Conservation (phyloP, 1,284 basidiomycete genomes). For the Chondrostereum purpureum region DNA sequence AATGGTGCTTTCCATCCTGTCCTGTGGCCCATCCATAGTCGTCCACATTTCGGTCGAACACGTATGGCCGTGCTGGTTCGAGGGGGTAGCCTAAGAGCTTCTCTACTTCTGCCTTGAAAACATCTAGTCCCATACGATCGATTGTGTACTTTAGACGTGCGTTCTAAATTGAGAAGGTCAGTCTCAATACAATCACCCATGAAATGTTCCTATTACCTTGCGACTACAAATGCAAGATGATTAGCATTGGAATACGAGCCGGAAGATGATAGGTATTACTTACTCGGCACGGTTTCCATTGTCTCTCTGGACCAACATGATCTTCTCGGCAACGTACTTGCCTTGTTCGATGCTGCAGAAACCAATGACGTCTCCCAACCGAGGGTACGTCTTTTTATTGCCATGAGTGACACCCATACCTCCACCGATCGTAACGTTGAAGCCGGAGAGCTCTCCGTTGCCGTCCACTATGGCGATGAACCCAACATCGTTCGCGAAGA, state of each 20-base stretch:
- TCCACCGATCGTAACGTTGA: conserved; percentile 89
- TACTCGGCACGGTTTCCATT: conserved; percentile 91
- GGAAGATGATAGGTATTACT: conserved; percentile 25
- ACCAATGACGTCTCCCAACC: conserved; percentile 83
- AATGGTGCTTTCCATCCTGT: conserved; percentile 86
- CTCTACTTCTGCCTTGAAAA: conserved; percentile 90
- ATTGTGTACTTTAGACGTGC: conserved; percentile 96
- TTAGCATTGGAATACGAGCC: too few relatives aligned
- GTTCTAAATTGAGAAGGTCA: conserved; percentile 42
- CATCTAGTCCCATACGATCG: conserved; percentile 86
- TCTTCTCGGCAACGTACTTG: conserved; percentile 80
- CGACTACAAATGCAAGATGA: conserved; percentile 28
- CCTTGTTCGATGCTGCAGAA: conserved; percentile 91
- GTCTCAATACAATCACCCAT: conserved; percentile 5
- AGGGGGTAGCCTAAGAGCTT: conserved; percentile 80
- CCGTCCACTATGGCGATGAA: conserved; percentile 87
- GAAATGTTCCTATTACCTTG: conserved; percentile 29
- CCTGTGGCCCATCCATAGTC: conserved; percentile 91
- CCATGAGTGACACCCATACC: conserved; percentile 99
- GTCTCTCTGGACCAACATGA: conserved; percentile 94
- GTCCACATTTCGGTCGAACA: conserved; percentile 89
- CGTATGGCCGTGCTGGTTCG: conserved; percentile 66
- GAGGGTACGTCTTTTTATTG: conserved; percentile 98
- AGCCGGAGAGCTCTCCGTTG: conserved; percentile 72
- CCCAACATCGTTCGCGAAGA: conserved; percentile 94